These are phyloP conservation scores for Proteromonas lacertae DNA, from an alignment of 352 stramenopile species.

Conservation along the genomic window DNA sequence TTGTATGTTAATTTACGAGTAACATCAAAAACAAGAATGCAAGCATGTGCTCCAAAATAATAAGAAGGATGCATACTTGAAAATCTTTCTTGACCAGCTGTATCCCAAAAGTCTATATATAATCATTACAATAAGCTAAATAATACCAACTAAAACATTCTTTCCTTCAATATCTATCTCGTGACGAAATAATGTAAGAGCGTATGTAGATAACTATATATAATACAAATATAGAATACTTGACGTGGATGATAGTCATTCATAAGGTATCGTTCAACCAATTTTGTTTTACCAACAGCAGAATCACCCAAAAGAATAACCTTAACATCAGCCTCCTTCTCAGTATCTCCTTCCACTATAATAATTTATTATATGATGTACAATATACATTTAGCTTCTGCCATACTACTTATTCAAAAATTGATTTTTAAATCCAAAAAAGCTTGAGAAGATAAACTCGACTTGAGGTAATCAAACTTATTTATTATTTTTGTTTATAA, in stretches of 20 bases:
- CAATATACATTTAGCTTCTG: no score
- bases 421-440: no score
- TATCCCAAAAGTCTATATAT: slow-evolving; percentile 64
- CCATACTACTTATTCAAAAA: no score
- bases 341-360: not conserved
- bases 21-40: slow-evolving; percentile 71
- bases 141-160: not conserved
- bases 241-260: slow-evolving; percentile 66
- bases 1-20: slow-evolving; percentile 71
- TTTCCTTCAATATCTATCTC: slow-evolving; percentile 34
- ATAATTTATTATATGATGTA: no score
- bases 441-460: no score
- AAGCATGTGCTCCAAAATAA: slow-evolving; percentile 66
- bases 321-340: slow-evolving; percentile 14
- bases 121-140: not conserved
- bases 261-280: slow-evolving; percentile 71
- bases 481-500: no score
- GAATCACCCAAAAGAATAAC: slow-evolving; percentile 65
- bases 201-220: slow-evolving; percentile 56
- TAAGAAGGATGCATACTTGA: slow-evolving; percentile 72
- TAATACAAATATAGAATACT: slow-evolving; percentile 5
- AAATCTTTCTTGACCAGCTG: slow-evolving; percentile 66
- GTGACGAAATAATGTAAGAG: slow-evolving; percentile 62
- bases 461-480: no score
- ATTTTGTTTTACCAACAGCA: slow-evolving; percentile 68